Evolutionary conservation across 768 basidiomycete species (phyloP).

Genomic region (Lactarius evosmus): DNA sequence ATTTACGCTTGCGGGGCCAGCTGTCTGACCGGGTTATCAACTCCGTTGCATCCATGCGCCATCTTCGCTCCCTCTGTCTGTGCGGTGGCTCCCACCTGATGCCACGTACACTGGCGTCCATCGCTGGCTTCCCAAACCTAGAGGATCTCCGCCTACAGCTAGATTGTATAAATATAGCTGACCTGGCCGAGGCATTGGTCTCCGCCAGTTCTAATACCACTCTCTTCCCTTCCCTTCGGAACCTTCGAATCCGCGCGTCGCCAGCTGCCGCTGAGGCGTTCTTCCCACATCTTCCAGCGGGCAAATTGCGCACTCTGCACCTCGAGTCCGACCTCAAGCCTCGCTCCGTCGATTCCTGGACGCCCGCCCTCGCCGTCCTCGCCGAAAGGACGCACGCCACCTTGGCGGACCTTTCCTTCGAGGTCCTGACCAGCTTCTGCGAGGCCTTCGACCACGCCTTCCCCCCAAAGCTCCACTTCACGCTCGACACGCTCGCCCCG

Average conservation of each 20-base stretch:
- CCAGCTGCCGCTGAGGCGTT: constrained; percentile 18
- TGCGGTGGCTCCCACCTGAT: constrained; percentile 25
- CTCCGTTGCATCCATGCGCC: constrained; percentile 22
- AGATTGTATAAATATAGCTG: constrained; percentile 16
- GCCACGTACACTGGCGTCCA: constrained; percentile 26
- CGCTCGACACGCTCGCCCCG: constrained; percentile 31
- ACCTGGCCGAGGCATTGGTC: constrained; percentile 18
- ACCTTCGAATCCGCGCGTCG: constrained; percentile 23
- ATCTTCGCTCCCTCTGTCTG: constrained; percentile 23
- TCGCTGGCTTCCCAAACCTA: constrained; percentile 24
- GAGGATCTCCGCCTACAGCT: constrained; percentile 27
- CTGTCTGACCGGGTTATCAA: constrained; percentile 21
- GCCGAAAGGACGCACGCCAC: constrained; percentile 19
- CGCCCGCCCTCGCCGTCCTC: constrained; percentile 24
- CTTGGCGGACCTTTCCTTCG: constrained; percentile 23
- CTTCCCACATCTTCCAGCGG: constrained; percentile 20
- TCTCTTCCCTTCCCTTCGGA: constrained; percentile 24
- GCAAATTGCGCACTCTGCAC: constrained; percentile 18
- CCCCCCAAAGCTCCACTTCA: constrained; percentile 29
- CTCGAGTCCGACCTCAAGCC: constrained; percentile 28
- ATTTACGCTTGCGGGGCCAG: constrained; percentile 25
- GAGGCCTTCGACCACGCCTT: constrained; percentile 24
- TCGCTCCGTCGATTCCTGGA: constrained; percentile 27
- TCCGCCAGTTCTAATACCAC: constrained; percentile 4
- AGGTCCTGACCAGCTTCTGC: constrained; percentile 27